Base-by-base conservation (phyloP, 768 basidiomycete genomes). In the Rhodocollybia butyracea region DNA sequence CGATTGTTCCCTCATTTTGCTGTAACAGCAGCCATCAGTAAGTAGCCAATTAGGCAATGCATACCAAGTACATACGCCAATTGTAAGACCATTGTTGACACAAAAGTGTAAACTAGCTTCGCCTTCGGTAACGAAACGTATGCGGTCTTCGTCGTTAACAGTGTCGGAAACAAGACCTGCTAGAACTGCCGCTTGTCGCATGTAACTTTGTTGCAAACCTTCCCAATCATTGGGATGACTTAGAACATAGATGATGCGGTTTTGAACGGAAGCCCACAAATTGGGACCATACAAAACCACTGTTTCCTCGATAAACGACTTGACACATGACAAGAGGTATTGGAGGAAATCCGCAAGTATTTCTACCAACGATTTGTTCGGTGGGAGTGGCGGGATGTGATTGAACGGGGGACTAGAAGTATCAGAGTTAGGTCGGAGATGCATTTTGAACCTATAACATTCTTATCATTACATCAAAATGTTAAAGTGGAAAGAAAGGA, bases 211-310 rank as follows among this genome's bases (percentile, higher is more conserved):
- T 60, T 87, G 85, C 1, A 63, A 66, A 1, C 82, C 81, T 58
- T 80, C 84, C 85, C 85, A 87, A 0, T 82, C 84, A 59, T 86
- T 85, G 4, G 85, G 85, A 59, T 85, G 84, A 1, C 77, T 76
- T 15, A 86, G 72, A 4, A 87, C 72, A 55, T 77, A 81, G 30
- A 82, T 74, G 27, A 80, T 74, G 6, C 58, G 66, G 15, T 66
- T 59, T 58, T 77, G 70, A 6, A 83, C 57, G 6, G 73, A 74
- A 7, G 61, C 63, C 82, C 80, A 83, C 3, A 83, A 59, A 10
- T 69, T 66, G 15, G 36, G 59, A 1, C 83, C 82, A 56, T 69
- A 71, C 66, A 58, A 73, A 0, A 70, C 61, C 40, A 80, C 76
- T 2, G 74, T 71, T 22, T 82, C 77, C 29, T 67, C 62, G 46